Conservation (phyloP, 2,329 filamentous ascomycete genomes). For the Claviceps purpurea region DNA sequence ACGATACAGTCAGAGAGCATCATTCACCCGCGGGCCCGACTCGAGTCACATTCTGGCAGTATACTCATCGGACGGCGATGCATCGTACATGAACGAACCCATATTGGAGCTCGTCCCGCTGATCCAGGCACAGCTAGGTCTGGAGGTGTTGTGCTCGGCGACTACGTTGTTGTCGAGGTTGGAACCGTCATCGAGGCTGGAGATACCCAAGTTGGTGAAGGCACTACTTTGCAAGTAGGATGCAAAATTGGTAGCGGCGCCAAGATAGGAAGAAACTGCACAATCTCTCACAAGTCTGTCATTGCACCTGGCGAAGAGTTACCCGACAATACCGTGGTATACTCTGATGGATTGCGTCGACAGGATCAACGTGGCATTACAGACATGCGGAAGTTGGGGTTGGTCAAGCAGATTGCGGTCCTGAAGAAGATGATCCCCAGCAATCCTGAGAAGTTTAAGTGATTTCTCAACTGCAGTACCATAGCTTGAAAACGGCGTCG, state of each 20-base stretch:
- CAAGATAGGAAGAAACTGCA: slow-evolving; percentile 55
- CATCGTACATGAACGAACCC: slow-evolving; percentile 61
- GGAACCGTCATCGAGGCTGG: slow-evolving; percentile 48
- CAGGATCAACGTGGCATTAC: slow-evolving; percentile 46
- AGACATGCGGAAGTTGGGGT: slow-evolving; percentile 48
- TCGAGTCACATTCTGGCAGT: slow-evolving; percentile 66
- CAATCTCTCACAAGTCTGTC: slow-evolving; percentile 50
- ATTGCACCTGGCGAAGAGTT: slow-evolving; percentile 45
- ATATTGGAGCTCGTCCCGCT: slow-evolving; percentile 33
- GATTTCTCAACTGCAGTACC: slow-evolving; percentile 7
- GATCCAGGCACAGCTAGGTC: slow-evolving; percentile 13
- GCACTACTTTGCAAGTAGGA: slow-evolving; percentile 45
- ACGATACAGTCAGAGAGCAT: slow-evolving; percentile 65
- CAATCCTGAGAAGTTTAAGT: slow-evolving; percentile 39
- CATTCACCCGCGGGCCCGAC: slow-evolving; percentile 71
- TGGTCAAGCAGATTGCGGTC: slow-evolving; percentile 56
- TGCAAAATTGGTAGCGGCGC: slow-evolving; percentile 46
- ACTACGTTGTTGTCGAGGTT: slow-evolving; percentile 50
- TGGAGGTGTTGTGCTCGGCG: slow-evolving; percentile 42
- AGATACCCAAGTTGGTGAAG: slow-evolving; percentile 47
- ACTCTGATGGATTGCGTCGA: slow-evolving; percentile 46
- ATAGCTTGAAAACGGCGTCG: background rate
- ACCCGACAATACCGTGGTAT: slow-evolving; percentile 56
- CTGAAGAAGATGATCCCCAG: slow-evolving; percentile 53
- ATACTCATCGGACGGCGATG: slow-evolving; percentile 71